A percentile compares a stretch with the other conserved stretches of the same genome.
phyloP scores from a whole-genome alignment of 768 basidiomycete genomes.

The Boletus patriciae region DNA sequence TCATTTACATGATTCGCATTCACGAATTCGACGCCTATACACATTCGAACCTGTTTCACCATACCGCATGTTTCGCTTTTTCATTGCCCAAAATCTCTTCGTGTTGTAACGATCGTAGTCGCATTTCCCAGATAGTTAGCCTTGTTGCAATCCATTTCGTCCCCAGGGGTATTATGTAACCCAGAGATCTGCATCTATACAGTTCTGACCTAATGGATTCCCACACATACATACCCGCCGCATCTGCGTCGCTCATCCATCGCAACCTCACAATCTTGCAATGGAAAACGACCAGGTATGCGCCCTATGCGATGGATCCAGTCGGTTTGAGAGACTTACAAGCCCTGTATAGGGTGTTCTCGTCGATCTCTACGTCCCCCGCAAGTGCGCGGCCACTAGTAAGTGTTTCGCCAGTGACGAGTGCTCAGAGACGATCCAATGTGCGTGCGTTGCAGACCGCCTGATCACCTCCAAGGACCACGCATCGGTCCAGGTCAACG shows the following conservation, averaged over 20 bases:
- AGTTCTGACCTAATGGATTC: conserved; percentile 31
- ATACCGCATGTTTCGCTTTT: conserved; percentile 1
- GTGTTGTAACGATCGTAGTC: conserved; percentile 4
- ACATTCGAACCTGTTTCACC: conserved; percentile 12
- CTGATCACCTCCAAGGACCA: conserved; percentile 99
- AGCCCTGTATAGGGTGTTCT: conserved; percentile 73
- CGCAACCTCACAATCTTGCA: conserved; percentile 29
- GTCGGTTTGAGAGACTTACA: conserved; percentile 1
- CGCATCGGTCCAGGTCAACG: conserved; percentile 94
- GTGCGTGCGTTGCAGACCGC: conserved; percentile 60
- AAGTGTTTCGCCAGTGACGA: conserved; percentile 36
- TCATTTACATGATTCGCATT: conserved; percentile 21
- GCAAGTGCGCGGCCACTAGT: conserved; percentile 99
- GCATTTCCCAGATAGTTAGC: not conserved
- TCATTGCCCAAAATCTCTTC: not conserved
- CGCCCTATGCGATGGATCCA: not conserved
- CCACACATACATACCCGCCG: conserved; percentile 24
- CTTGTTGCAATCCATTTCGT: not conserved
- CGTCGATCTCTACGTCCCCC: conserved; percentile 99
- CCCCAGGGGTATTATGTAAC: conserved; percentile 7
- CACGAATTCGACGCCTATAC: conserved; percentile 16
- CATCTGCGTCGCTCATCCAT: not conserved
- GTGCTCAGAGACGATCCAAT: not conserved
- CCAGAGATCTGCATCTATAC: conserved; percentile 24
- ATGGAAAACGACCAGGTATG: conserved; percentile 94